Conservation (phyloP, 768 basidiomycete species). For the Kwoniella bestiolae region DNA sequence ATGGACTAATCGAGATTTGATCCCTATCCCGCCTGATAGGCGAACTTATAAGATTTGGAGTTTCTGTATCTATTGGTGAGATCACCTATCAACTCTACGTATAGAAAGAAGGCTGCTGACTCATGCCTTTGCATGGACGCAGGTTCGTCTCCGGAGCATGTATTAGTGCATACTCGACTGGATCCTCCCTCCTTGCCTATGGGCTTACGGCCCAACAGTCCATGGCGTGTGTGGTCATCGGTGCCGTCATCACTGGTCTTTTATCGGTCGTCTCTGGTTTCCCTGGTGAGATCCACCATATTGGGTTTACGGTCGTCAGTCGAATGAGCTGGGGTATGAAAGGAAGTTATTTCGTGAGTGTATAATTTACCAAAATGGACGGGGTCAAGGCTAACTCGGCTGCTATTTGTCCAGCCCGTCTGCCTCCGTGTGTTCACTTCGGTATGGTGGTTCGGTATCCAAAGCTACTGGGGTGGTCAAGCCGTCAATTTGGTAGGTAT, state of each 20-base stretch:
- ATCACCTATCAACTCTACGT: no score
- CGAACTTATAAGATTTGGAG: constrained; percentile 36
- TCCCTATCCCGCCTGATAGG: constrained; percentile 40
- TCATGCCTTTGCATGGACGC: neutral
- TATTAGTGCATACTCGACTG: constrained; percentile 33
- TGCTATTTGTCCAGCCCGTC: neutral
- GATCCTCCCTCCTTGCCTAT: constrained; percentile 33
- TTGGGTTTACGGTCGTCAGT: constrained; percentile 36
- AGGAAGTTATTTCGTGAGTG: constrained; percentile 25
- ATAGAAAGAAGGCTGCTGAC: no score
- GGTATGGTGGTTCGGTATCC: constrained; percentile 36
- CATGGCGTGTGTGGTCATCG: constrained; percentile 31
- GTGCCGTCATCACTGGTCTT: constrained; percentile 32
- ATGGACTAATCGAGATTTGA: constrained; percentile 45
- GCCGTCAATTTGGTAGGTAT: constrained; percentile 28
- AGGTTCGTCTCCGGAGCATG: constrained; percentile 23
- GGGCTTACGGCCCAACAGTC: constrained; percentile 33
- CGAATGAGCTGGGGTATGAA: constrained; percentile 37
- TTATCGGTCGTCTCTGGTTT: constrained; percentile 32
- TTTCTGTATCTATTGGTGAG: constrained; percentile 21
- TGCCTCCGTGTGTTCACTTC: constrained; percentile 32
- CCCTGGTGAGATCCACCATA: constrained; percentile 31
- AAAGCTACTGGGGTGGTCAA: constrained; percentile 42
- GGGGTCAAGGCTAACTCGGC: no score
- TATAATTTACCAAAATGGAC: no score